Base-by-base conservation (phyloP, 116 monocot genomes). In the Phalaenopsis hybrid region DNA sequence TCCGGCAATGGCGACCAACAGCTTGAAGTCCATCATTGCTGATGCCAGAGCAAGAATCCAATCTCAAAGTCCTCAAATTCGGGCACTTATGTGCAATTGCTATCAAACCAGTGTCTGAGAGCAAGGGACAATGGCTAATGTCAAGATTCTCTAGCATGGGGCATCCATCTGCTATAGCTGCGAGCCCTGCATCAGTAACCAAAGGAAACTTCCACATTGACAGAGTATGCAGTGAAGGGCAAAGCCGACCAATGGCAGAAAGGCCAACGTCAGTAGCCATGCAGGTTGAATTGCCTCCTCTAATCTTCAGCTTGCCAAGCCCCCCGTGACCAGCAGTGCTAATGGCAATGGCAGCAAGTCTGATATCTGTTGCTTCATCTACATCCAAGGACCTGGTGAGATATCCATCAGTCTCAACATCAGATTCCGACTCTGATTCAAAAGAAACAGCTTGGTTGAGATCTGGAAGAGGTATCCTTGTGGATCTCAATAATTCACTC, bases 11-110 rank as follows among this genome's bases (percentile, higher is more conserved):
- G 1, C 86, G 84, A 11, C 92, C 94, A 33, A 96, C 83, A 17
- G 91, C 87, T 63, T 81, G 87, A 13, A 96, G 85, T 18, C 90
- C 89, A 44, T 85, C 89, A 72, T 96, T 91, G 34, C 82, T 88
- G 10, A 94, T 80, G 44, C 83, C 76, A 4, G 73, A 58, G 79
- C 96, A 96, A 68, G 84, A 84, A 43, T 94, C 89, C 2, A 96
- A 5, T 0, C 45, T 78, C 9, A 96, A 46, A 57, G 91, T 84
- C 13, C 43, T 74, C 78, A 96, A 61, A 52, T 91, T 89, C 0
- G 89, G 91, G 87, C 96, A 96, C 50, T 86, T 91, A 52, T 84
- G 41, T 0, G 96, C 94, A 72, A 94, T 81, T 4, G 84, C 89
- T 21, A 84, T 79, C 74, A 96, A 79, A 31, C 92, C 89, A 83